These are phyloP conservation scores for Vigna radiata DNA, from an alignment of 306 rosid species.

Conservation along the genomic window DNA sequence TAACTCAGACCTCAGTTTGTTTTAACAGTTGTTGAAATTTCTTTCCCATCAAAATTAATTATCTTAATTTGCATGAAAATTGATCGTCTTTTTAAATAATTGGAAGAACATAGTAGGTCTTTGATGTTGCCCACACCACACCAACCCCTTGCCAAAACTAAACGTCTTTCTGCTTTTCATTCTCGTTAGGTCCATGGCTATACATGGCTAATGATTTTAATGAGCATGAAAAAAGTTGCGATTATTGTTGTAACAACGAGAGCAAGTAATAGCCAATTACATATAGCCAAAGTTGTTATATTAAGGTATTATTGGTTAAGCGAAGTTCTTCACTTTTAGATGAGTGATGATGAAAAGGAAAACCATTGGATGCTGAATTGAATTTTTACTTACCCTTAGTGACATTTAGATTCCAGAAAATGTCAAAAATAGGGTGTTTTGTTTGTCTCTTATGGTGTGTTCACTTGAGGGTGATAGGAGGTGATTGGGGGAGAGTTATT, in stretches of 20 bases:
- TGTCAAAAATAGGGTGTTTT: slow-evolving; percentile 17
- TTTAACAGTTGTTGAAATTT: too few relatives aligned
- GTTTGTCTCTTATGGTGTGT: slow-evolving; percentile 40
- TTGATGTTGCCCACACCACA: slow-evolving; percentile 36
- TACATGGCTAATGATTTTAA: background rate
- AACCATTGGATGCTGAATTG: background rate
- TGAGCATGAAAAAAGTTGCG: slow-evolving; percentile 5
- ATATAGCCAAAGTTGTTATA: background rate
- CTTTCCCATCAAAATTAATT: background rate
- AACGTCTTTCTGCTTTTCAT: slow-evolving; percentile 26
- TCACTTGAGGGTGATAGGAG: too few relatives aligned
- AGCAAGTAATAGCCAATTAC: slow-evolving; percentile 1
- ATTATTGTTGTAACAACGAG: slow-evolving; percentile 24
- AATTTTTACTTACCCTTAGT: background rate
- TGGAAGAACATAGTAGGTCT: slow-evolving; percentile 31
- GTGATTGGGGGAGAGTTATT: too few relatives aligned
- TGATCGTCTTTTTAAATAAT: slow-evolving; percentile 26
- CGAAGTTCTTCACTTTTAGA: background rate
- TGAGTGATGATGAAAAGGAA: background rate
- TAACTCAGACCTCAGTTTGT: too few relatives aligned
- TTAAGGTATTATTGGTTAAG: slow-evolving; percentile 12
- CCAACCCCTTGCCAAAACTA: slow-evolving; percentile 31
- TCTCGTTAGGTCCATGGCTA: slow-evolving; percentile 11
- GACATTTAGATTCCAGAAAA: slow-evolving; percentile 39
- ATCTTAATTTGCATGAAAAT: slow-evolving; percentile 7